phyloP scores from a whole-genome alignment of 2,329 filamentous ascomycete genomes.

The Dactylella cylindrospora region DNA sequence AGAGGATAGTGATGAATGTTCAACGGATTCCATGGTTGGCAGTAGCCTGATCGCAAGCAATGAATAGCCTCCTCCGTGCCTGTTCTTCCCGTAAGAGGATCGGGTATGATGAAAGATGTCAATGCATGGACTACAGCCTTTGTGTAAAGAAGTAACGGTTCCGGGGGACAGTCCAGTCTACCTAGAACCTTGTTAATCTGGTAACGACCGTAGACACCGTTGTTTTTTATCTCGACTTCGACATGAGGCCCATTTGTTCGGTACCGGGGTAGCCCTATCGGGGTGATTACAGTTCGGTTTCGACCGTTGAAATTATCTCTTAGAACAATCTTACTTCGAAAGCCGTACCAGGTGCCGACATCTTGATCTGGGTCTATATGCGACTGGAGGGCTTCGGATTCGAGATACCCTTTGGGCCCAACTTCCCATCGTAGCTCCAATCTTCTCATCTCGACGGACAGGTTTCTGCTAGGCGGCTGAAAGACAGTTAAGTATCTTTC shows the following conservation, averaged over 20 bases:
- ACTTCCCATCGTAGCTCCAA: constrained; percentile 61
- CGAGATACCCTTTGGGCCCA: constrained; percentile 54
- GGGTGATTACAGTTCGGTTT: constrained; percentile 60
- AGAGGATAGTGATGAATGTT: constrained; percentile 27
- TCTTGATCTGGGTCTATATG: constrained; percentile 63
- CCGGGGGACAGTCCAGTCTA: constrained; percentile 61
- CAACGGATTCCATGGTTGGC: constrained; percentile 57
- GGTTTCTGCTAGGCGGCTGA: constrained; percentile 51
- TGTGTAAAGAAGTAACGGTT: constrained; percentile 59
- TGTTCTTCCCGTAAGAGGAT: constrained; percentile 61
- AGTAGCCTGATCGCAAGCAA: constrained; percentile 57
- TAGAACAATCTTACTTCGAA: constrained; percentile 62
- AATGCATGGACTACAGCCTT: constrained; percentile 64
- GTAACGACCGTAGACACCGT: constrained; percentile 57
- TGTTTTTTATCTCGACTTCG: constrained; percentile 51
- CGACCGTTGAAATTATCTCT: constrained; percentile 53
- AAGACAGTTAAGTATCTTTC: constrained; percentile 55
- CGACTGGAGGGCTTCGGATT: constrained; percentile 57
- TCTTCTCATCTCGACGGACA: constrained; percentile 58
- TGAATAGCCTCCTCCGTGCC: constrained; percentile 64
- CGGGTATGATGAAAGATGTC: constrained; percentile 62
- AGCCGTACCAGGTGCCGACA: constrained; percentile 62
- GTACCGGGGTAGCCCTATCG: constrained; percentile 54
- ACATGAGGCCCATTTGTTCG: constrained; percentile 54
- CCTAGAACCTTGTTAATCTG: constrained; percentile 60